These are phyloP conservation scores for Bromus sterilis DNA, from an alignment of 176 grass and related monocot species.

Conservation along the genomic window DNA sequence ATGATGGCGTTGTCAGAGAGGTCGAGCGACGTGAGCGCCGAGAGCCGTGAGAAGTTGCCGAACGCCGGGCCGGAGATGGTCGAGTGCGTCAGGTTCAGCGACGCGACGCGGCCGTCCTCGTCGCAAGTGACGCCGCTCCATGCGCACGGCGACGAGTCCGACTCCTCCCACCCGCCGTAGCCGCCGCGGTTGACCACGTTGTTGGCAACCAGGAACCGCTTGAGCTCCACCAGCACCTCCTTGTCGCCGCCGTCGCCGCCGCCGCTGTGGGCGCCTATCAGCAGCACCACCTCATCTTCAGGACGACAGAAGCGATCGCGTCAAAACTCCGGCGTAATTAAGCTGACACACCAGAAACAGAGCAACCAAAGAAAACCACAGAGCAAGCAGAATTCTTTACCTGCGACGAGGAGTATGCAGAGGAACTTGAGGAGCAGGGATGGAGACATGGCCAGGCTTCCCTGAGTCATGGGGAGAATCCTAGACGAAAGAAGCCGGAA, in stretches of 20 bases:
- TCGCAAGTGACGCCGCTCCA: conserved; percentile 54
- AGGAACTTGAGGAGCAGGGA: conserved; percentile 41
- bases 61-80: conserved; percentile 63
- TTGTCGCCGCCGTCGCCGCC: conserved; percentile 30
- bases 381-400: conserved; percentile 24
- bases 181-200: conserved; percentile 48
- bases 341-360: background rate
- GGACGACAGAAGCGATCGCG: background rate
- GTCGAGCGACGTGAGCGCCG: conserved; percentile 45
- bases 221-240: conserved; percentile 57
- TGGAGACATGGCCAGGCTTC: conserved; percentile 50
- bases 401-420: conserved; percentile 37
- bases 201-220: conserved; percentile 38
- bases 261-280: background rate
- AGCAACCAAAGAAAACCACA: background rate
- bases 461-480: conserved; percentile 39
- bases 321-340: background rate
- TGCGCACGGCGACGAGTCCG: conserved; percentile 43
- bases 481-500: background rate
- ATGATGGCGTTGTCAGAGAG: conserved; percentile 60
- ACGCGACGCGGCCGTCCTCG: background rate
- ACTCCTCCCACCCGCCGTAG: conserved; percentile 48
- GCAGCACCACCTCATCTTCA: conserved; percentile 23
- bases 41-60: conserved; percentile 53
- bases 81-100: conserved; percentile 43